A percentile compares a stretch with the other conserved stretches of the same genome.
phyloP scores from a whole-genome alignment of 192 early-diverging fungal species.

The Coemansia biformis region DNA sequence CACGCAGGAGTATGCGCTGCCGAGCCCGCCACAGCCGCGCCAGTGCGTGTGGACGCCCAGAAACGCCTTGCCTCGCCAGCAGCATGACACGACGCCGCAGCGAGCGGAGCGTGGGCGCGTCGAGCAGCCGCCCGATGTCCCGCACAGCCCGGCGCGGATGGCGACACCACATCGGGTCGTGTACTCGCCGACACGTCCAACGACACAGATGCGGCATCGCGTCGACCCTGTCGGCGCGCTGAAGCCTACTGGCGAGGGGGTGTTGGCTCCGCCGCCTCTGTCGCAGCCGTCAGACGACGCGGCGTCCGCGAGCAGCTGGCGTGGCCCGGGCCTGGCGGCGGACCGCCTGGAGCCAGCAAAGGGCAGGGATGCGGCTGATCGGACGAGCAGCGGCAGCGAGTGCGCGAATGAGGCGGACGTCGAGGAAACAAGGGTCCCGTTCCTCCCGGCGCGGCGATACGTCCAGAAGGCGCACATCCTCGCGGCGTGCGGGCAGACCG shows the following conservation, averaged over 20 bases:
- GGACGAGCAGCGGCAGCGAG: slow-evolving; percentile 12
- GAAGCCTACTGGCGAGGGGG: neutral
- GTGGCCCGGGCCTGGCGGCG: too few species aligned
- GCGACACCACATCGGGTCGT: slow-evolving; percentile 46
- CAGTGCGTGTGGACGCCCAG: neutral
- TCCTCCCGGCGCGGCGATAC: slow-evolving; percentile 42
- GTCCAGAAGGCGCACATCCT: slow-evolving; percentile 47
- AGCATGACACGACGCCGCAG: neutral
- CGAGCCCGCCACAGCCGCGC: neutral
- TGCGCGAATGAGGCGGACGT: slow-evolving; percentile 20
- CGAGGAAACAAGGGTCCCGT: slow-evolving; percentile 45
- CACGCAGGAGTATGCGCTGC: neutral
- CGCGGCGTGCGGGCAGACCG: slow-evolving; percentile 44
- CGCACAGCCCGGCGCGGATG: slow-evolving; percentile 34
- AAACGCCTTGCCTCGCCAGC: neutral
- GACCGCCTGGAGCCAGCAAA: slow-evolving; percentile 4
- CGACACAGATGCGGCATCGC: slow-evolving; percentile 11
- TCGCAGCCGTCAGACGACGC: too few species aligned
- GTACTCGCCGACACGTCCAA: slow-evolving; percentile 32
- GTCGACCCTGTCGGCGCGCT: slow-evolving; percentile 2
- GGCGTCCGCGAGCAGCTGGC: too few species aligned
- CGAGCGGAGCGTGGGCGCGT: neutral
- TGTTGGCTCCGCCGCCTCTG: neutral
- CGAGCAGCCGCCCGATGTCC: neutral
- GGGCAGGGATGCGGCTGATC: neutral